Evolutionary conservation across 2,329 filamentous ascomycete genomes (phyloP), one percentile per base, ranked within the genome.

Genomic region (Alternaria atra): DNA sequence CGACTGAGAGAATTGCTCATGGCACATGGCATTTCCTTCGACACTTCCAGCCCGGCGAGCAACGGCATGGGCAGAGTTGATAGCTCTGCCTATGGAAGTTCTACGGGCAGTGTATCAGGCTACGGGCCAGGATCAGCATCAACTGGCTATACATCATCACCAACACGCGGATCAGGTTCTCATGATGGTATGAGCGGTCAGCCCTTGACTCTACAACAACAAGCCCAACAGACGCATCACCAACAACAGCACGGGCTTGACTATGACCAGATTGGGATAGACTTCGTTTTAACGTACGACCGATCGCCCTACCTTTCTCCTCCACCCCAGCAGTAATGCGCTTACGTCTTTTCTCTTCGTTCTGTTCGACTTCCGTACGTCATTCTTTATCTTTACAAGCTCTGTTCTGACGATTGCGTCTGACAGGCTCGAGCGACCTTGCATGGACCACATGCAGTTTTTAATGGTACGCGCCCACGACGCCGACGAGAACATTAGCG

Each of bases 251-350:
- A 75, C 79, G 79, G 82, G 44, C 77, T 91, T 70, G 90, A 94
- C 77, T 90, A 91, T 81, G 91, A 94, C 77, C 90, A 93, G 78
- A 87, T 91, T 71, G 92, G 92, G 76, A 93, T 95, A 82, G 92
- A 95, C 80, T 94, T 95, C 83, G 92, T 95, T 73, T 87, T 95
- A 86, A 91, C 91, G 92, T 95, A 93, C 86, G 91, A 87, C 77
- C 85, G 86, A 81, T 85, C 84, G 82, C 84, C 87, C 78, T 90
- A 90, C 80, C 75, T 77, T 69, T 77, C 74, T 73, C 75, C 75
- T 78, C 75, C 76, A 67, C 76, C 76, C 74, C 75, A 77, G 66
- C 76, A 77, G 72, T 77, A 73, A 73, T 70, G 48, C 60, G 55
- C 55, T 69, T 62, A 55, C 66, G 52, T 64, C 53, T 71, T 57